Evolutionary conservation across 306 rosid species (phyloP), one percentile per base, ranked within the genome.

Genomic region (Quillaja saponaria): DNA sequence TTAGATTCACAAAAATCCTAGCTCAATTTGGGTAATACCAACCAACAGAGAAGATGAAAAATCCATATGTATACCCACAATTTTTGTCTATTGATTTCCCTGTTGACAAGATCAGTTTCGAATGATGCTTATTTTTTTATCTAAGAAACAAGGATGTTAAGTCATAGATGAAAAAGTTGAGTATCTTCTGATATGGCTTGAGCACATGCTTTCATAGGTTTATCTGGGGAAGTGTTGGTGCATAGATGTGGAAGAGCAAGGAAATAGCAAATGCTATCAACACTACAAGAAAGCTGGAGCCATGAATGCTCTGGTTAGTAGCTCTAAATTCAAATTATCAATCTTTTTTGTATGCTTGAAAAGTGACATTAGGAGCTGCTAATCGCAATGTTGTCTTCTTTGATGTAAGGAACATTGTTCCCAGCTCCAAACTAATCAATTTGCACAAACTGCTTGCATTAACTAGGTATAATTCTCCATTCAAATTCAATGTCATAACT

Each of bases 241-340:
- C 95, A 53, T 76, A 25, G 99, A 89, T 54, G 84, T 76, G 40
- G 96, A 94, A 37, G 95, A n/a, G 97, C 7, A 85, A 83, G 71
- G 82, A 78, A 69, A 47, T 94, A 34, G 95, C 99, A 1, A 80
- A 90, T 28, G 95, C 20, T 83, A 87, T 80, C 83, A 78, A 35
- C 86, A 89, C 76, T 91, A 89, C 75, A 74, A 64, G 64, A 94
- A 94, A 87, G 96, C 99, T 20, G 97, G 97, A 68, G 97, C 97
- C 69, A 83, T 87, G 97, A 94, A 94, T 66, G 85, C 97, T 76
- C 69, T 94, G 61, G 99, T 92, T 69, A 70, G 88, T 59, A 56
- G 45, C 70, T 78, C 33, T 56, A 25, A 13, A 53, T 53, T 56
- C 54, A 51, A 31, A 63, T 55, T 50, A 7, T 49, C 21, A 28